A percentile compares a stretch with the other conserved stretches of the same genome.
Evolutionary conservation across 1,284 basidiomycete genomes (phyloP).

Genomic region (Malassezia arunalokei): DNA sequence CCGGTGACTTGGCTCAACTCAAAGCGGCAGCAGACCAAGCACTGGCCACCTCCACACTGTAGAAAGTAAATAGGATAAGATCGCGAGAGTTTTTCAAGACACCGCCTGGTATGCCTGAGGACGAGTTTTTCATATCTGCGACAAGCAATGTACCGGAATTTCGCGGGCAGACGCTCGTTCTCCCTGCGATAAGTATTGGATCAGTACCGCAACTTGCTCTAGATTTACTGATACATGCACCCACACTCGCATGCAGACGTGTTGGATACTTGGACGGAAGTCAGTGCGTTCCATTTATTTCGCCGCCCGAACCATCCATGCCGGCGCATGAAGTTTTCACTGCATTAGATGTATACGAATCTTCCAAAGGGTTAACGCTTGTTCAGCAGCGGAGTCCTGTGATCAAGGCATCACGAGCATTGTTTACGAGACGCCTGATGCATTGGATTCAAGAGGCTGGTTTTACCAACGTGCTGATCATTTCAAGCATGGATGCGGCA

Average conservation of each 20-base stretch:
- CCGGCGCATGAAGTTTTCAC: neutral
- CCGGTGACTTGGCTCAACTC: slow-evolving; percentile 26
- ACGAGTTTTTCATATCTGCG: no score
- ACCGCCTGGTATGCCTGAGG: no score
- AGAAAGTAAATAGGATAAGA: no score
- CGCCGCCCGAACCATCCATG: slow-evolving; percentile 19
- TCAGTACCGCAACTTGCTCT: slow-evolving; percentile 32
- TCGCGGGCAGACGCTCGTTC: slow-evolving; percentile 22
- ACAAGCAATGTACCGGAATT: neutral
- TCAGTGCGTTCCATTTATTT: slow-evolving; percentile 30
- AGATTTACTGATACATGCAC: slow-evolving; percentile 29
- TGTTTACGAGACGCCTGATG: slow-evolving; percentile 9
- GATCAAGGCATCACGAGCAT: slow-evolving; percentile 15
- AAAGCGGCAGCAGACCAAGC: neutral
- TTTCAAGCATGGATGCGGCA: slow-evolving; percentile 26
- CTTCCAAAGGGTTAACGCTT: slow-evolving; percentile 12
- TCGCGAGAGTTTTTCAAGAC: no score
- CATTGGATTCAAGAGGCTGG: slow-evolving; percentile 15
- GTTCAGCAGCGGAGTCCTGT: slow-evolving; percentile 36
- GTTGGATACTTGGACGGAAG: slow-evolving; percentile 23
- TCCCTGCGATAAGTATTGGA: slow-evolving; percentile 32
- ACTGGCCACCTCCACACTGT: no score
- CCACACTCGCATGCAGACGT: slow-evolving; percentile 16
- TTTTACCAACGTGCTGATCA: slow-evolving; percentile 14
- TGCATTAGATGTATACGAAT: slow-evolving; percentile 9